Percentiles rank a stretch among this genome's conserved stretches.
phyloP scores from a whole-genome alignment of 2,329 filamentous ascomycete genomes.

The Apiospora sp. region DNA sequence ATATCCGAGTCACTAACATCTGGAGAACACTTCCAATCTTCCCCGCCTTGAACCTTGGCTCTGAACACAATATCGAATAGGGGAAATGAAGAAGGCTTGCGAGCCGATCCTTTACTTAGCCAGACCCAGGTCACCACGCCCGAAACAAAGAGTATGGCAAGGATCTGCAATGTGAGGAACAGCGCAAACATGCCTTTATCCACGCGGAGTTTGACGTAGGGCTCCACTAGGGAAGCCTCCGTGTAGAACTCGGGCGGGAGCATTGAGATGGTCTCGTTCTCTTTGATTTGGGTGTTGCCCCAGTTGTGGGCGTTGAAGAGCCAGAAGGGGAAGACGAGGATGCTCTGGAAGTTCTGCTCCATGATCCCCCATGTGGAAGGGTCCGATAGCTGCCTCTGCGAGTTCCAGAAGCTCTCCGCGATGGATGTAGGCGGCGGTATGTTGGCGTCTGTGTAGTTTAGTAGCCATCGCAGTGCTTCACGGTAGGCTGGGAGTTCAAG shows the following conservation, averaged over 20 bases:
- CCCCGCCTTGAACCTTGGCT: neutral
- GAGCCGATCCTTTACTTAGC: neutral
- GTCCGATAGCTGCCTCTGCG: slow-evolving; percentile 20
- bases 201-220: slow-evolving; percentile 1
- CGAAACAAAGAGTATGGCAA: slow-evolving; percentile 3
- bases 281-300: slow-evolving; percentile 30
- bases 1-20: neutral
- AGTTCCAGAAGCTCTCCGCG: slow-evolving; percentile 32
- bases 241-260: slow-evolving; percentile 35
- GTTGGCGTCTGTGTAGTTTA: slow-evolving; percentile 32
- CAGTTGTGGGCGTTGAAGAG: slow-evolving; percentile 38
- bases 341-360: slow-evolving; percentile 34
- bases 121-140: neutral
- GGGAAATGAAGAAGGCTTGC: neutral
- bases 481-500: slow-evolving; percentile 26
- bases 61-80: neutral
- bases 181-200: slow-evolving; percentile 8
- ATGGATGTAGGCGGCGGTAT: slow-evolving; percentile 32
- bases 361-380: slow-evolving; percentile 31
- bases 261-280: slow-evolving; percentile 25
- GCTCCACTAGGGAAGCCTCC: slow-evolving; percentile 31
- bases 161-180: neutral
- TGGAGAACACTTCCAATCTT: neutral
- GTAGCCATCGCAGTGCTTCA: slow-evolving; percentile 30
- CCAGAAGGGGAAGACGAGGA: slow-evolving; percentile 36